Evolutionary conservation across 306 rosid species (phyloP), one percentile per base, ranked within the genome.

Genomic region (Cicer judaicum): DNA sequence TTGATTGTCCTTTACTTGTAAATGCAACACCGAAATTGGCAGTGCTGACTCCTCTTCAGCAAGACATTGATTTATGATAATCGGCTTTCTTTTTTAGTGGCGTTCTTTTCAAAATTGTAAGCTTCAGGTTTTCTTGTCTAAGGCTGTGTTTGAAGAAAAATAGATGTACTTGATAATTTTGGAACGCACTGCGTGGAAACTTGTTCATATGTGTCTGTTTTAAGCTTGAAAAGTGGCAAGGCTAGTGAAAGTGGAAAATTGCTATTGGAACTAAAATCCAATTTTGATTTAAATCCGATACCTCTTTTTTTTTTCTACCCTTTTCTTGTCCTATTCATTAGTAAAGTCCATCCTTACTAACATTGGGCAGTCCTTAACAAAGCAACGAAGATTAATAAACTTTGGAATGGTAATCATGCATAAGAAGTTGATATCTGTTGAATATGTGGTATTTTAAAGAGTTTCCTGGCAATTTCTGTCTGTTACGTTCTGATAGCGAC

Each of bases 1-100:
- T 85, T 68, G 70, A 64, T 82, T 70, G 74, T 40, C 84, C 64
- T 40, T 29, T 47, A 76, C 69, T 67, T 68, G 82, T 73, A 73
- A 82, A 82, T 68, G 76, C 65, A 67, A 59, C 69, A 14, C 70
- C 54, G 18, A 74, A 46, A 18, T 65, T 75, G 73, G 57, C 53
- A 43, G 24, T 65, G 75, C 60, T 64, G 64, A 55, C 46, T 21
- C 59, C 63, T 77, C 34, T 42, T 59, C 38, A 64, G 77, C 77
- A 46, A 61, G 52, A 63, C 59, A 64, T 55, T 74, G 41, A 44
- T 34, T 56, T 41, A 41, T 64, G 69, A 59, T 46, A 16, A 39
- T 36, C 41, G 38, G 49, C 39, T 59, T 34, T 14, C 46, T 6
- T 50, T 76, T 71, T 9, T 21, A 8, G 43, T 55, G 67, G 12